These are phyloP conservation scores for Clitopilus passeckerianus DNA, from an alignment of 768 basidiomycete genomes.

Conservation along the genomic window DNA sequence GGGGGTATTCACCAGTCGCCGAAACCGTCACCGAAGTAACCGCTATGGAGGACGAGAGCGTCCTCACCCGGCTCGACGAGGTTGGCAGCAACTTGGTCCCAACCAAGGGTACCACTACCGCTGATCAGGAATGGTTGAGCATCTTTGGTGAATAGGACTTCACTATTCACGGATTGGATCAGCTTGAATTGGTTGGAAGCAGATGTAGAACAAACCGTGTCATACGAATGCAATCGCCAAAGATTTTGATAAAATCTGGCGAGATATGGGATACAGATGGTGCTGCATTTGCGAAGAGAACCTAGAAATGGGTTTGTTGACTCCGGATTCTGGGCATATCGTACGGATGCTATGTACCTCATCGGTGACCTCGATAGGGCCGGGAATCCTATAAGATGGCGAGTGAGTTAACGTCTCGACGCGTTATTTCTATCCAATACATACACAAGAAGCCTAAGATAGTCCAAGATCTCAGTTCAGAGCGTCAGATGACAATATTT, in stretches of 20 bases:
- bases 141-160: slow-evolving; percentile 71
- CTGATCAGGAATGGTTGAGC: slow-evolving; percentile 92
- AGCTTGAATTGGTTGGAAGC: not conserved
- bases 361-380: slow-evolving; percentile 57
- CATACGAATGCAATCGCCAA: slow-evolving; percentile 87
- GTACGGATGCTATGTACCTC: slow-evolving; percentile 21
- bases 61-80: slow-evolving; percentile 78
- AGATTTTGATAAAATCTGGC: slow-evolving; percentile 80
- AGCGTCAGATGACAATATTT: slow-evolving; percentile 17
- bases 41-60: slow-evolving; percentile 80
- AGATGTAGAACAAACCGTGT: slow-evolving; percentile 44
- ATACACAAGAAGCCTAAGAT: slow-evolving; percentile 45
- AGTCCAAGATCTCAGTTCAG: slow-evolving; percentile 5
- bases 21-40: slow-evolving; percentile 94
- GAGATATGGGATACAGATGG: slow-evolving; percentile 88
- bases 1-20: slow-evolving; percentile 63
- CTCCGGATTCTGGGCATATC: not conserved
- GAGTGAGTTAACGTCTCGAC: slow-evolving; percentile 5
- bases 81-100: slow-evolving; percentile 95
- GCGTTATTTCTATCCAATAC: slow-evolving; percentile 11
- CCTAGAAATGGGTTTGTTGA: slow-evolving; percentile 33
- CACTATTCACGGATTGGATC: slow-evolving; percentile 29
- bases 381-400: slow-evolving; percentile 43
- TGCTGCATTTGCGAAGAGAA: slow-evolving; percentile 91
- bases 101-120: slow-evolving; percentile 93